Evolutionary conservation across 108 stramenopile species (phyloP), one percentile per base, ranked within the genome.

Genomic region (Stephanodiscus triporus): DNA sequence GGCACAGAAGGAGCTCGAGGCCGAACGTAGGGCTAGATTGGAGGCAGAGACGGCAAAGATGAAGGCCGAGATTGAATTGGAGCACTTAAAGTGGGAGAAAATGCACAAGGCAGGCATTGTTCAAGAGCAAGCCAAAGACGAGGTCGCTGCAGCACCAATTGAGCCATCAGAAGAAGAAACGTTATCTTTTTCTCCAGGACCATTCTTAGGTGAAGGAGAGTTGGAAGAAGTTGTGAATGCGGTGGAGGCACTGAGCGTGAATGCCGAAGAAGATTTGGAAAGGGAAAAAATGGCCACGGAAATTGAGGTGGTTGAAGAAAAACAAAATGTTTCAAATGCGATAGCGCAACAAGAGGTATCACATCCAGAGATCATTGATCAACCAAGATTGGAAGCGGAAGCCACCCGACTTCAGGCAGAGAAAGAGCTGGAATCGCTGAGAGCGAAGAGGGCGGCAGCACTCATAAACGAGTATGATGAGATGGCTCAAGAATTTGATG

Each of bases 1-100:
- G 37, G 81, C 81, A 8, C 70, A 82, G 47, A 24, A 50, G 27
- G 81, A 64, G 54, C 56, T 82, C 29, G 81, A 82, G 57, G 56
- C 59, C 55, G 79, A 73, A 40, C 26, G 61, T 27, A 53, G 26
- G 42, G 53, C 66, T 27, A 51, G 66, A 24, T 16, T 72, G 23
- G 71, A 72, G 49, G 71, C 71, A 14, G 71, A 72, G 22, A 50
- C 71, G 14, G 71, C 71, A 4, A 72, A 57, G 34, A 22, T 72
- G 24, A 26, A 14, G 45, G 60, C 53, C 14, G 64, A 70, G 55
- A 48, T 27, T 36, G 63, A 69, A 50, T 66, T 70, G 47, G 43
- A 24, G 54, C 71, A 47, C 34, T 38, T 72, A 9, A 71, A 71
- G 43, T 40, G 26, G 0, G 49, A 24, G 51, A 53, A 37, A 50